A percentile compares a stretch with the other conserved stretches of the same genome.
These are phyloP conservation scores for Crucibulum laeve DNA, from an alignment of 768 basidiomycete genomes.

Conservation along the genomic window DNA sequence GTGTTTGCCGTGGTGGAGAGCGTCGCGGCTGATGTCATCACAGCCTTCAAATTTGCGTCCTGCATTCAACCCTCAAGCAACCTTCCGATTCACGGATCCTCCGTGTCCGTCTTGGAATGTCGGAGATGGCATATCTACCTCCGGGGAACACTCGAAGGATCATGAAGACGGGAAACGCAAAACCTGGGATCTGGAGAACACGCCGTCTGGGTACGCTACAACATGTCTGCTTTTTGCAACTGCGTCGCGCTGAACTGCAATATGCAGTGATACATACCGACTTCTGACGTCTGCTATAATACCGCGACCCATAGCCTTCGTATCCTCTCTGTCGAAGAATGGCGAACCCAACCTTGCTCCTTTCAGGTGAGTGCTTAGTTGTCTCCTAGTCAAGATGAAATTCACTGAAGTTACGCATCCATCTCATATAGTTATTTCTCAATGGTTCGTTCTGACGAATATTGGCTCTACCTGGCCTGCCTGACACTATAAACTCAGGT, in stretches of 20 bases:
- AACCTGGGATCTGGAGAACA: conserved; percentile 34
- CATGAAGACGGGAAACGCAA: conserved; percentile 30
- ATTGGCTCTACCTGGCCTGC: conserved; percentile 1
- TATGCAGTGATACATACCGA: conserved; percentile 37
- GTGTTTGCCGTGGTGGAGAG: too few relatives aligned
- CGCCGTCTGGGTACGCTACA: conserved; percentile 20
- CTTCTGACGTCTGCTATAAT: conserved; percentile 54
- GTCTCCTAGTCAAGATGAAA: conserved; percentile 1
- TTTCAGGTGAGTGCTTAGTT: conserved; percentile 43
- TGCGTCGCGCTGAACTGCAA: background rate
- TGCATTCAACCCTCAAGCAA: conserved; percentile 15
- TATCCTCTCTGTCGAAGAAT: conserved; percentile 50
- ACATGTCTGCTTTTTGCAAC: background rate
- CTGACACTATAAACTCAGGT: conserved; percentile 29
- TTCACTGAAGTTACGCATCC: background rate
- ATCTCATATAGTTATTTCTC: conserved; percentile 49
- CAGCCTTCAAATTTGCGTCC: conserved; percentile 11
- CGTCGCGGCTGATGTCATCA: too few relatives aligned
- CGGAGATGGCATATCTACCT: conserved; percentile 30
- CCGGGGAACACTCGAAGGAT: conserved; percentile 20
- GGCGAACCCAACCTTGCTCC: conserved; percentile 60
- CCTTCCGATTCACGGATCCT: conserved; percentile 29
- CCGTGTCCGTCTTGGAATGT: conserved; percentile 40
- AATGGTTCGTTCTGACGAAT: conserved; percentile 31
- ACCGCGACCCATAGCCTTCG: conserved; percentile 67